Conservation (phyloP, 768 basidiomycete genomes). For the Mycena filopes region DNA sequence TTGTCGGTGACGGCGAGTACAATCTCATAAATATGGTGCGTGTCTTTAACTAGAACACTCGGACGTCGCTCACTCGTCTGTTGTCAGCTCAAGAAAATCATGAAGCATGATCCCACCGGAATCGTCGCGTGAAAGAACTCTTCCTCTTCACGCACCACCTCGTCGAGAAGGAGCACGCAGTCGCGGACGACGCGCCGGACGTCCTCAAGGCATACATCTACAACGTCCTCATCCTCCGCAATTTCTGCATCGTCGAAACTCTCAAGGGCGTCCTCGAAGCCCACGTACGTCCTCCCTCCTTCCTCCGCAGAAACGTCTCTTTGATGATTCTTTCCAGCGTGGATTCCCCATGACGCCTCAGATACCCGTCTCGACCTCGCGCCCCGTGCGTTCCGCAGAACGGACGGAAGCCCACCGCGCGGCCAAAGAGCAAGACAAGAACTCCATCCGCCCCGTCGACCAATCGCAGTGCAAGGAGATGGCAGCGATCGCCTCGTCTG, state of each 20-base stretch:
- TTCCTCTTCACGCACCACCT: conserved; percentile 18
- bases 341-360: too few species aligned
- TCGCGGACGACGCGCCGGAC: neutral
- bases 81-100: too few species aligned
- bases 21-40: conserved; percentile 26
- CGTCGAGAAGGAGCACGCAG: neutral
- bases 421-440: too few species aligned
- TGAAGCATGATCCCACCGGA: too few species aligned
- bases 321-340: too few species aligned
- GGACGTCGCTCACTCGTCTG: neutral
- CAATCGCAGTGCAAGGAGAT: too few species aligned
- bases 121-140: conserved; percentile 2
- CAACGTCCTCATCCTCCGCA: neutral
- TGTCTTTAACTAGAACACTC: conserved; percentile 5
- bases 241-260: conserved; percentile 12
- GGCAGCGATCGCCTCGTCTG: too few species aligned
- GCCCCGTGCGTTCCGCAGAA: too few species aligned
- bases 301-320: neutral
- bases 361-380: too few species aligned
- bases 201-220: neutral
- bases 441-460: too few species aligned
- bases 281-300: conserved; percentile 5
- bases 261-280: conserved; percentile 6
- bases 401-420: too few species aligned
- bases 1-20: conserved; percentile 19